These are phyloP conservation scores for Botrytis tulipae DNA, from an alignment of 2,329 filamentous ascomycete genomes.

Conservation along the genomic window DNA sequence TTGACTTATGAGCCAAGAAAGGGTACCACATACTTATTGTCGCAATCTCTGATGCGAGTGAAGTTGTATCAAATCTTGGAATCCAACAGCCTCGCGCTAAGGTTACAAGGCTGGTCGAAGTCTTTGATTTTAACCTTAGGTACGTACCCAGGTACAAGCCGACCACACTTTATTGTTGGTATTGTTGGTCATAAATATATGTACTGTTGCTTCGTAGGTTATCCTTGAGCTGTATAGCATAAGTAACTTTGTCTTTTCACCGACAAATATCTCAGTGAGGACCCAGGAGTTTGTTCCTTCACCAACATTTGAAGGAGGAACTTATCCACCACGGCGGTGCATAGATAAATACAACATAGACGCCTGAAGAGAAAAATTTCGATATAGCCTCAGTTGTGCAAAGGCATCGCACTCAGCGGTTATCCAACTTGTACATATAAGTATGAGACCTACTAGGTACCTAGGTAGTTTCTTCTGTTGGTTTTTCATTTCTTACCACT, in stretches of 20 bases:
- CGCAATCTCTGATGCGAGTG: neutral
- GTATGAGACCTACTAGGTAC: neutral
- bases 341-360: neutral
- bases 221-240: neutral
- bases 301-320: neutral
- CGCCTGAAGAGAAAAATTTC: neutral
- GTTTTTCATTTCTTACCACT: neutral
- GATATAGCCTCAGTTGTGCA: neutral
- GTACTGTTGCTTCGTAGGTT: neutral
- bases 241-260: neutral
- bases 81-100: neutral
- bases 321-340: neutral
- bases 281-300: neutral
- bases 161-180: neutral
- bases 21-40: neutral
- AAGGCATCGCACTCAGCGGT: neutral
- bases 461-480: neutral
- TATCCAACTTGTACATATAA: neutral
- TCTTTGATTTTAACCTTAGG: neutral
- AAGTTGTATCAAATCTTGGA: neutral
- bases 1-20: neutral
- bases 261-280: neutral
- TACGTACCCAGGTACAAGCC: neutral
- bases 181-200: neutral
- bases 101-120: neutral